Percentiles rank a stretch among this genome's conserved stretches.
These are phyloP conservation scores for Neurospora hispaniola DNA, from an alignment of 495 filamentous ascomycete genomes.

Conservation along the genomic window DNA sequence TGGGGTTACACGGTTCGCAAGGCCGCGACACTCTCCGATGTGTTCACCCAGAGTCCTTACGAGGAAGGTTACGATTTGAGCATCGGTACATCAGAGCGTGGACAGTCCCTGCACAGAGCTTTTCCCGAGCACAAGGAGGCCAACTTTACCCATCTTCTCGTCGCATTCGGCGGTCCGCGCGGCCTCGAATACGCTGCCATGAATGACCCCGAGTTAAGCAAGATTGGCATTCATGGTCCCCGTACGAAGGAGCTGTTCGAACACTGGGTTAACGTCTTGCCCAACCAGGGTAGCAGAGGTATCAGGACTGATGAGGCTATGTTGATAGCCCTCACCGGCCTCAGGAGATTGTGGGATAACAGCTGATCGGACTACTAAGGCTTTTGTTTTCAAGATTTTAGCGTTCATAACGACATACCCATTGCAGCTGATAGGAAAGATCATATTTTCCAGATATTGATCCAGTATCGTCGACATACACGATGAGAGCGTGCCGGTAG, in stretches of 20 bases:
- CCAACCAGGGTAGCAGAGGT: constrained; percentile 63
- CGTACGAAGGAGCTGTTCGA: constrained; percentile 60
- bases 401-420: not conserved
- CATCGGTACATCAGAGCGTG: constrained; percentile 68
- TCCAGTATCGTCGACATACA: not conserved
- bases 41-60: constrained; percentile 55
- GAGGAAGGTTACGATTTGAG: constrained; percentile 56
- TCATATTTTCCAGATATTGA: not conserved
- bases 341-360: constrained; percentile 44
- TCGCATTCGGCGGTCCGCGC: constrained; percentile 63
- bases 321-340: constrained; percentile 52
- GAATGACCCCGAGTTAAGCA: constrained; percentile 49
- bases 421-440: not conserved
- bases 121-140: constrained; percentile 33
- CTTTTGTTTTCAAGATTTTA: not conserved
- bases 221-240: constrained; percentile 41
- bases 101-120: constrained; percentile 37
- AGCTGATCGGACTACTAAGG: constrained; percentile 8
- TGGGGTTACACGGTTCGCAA: constrained; percentile 62
- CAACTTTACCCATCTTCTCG: constrained; percentile 53
- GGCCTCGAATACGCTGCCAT: constrained; percentile 61
- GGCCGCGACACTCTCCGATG: constrained; percentile 45
- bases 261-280: constrained; percentile 63
- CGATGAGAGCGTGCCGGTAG: not conserved
- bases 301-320: constrained; percentile 73